Conservation (phyloP, 2,329 filamentous ascomycete genomes). For the Raffaelea albimanens region DNA sequence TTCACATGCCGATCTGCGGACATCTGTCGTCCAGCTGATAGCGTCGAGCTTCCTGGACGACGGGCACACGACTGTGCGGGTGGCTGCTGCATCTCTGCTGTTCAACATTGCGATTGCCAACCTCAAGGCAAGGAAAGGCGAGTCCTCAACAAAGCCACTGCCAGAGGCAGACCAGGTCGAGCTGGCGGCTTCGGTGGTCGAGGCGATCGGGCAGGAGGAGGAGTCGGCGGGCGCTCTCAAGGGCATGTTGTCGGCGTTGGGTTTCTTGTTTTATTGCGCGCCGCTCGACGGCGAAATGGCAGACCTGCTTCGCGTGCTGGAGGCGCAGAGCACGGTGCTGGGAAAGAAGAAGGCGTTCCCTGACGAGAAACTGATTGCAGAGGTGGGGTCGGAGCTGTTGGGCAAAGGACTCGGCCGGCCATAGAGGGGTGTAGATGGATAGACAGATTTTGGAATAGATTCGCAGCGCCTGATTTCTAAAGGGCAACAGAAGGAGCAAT, state of each 20-base stretch:
- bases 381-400: conserved; percentile 43
- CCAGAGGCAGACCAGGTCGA: conserved; percentile 68
- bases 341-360: conserved; percentile 48
- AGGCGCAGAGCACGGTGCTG: conserved; percentile 56
- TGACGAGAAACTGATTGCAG: conserved; percentile 45
- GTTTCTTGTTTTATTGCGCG: conserved; percentile 64
- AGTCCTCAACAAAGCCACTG: conserved; percentile 26
- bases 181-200: conserved; percentile 68
- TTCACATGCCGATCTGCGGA: conserved; percentile 37
- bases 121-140: conserved; percentile 27
- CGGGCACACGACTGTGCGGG: conserved; percentile 62
- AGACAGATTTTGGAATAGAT: no score
- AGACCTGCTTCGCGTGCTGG: conserved; percentile 70
- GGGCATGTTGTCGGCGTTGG: conserved; percentile 67
- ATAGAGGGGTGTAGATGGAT: no score
- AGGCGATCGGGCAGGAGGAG: conserved; percentile 54
- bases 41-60: conserved; percentile 73
- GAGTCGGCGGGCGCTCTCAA: conserved; percentile 62
- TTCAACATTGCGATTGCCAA: conserved; percentile 73
- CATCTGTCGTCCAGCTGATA: conserved; percentile 57
- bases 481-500: no score
- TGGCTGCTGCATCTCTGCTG: conserved; percentile 72
- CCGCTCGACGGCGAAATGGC: conserved; percentile 64
- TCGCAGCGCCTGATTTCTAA: no score
- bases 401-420: conserved; percentile 33